Percentiles rank a stretch among this genome's conserved stretches.
Conservation (phyloP, 768 basidiomycete species). For the Leccinum boreale region DNA sequence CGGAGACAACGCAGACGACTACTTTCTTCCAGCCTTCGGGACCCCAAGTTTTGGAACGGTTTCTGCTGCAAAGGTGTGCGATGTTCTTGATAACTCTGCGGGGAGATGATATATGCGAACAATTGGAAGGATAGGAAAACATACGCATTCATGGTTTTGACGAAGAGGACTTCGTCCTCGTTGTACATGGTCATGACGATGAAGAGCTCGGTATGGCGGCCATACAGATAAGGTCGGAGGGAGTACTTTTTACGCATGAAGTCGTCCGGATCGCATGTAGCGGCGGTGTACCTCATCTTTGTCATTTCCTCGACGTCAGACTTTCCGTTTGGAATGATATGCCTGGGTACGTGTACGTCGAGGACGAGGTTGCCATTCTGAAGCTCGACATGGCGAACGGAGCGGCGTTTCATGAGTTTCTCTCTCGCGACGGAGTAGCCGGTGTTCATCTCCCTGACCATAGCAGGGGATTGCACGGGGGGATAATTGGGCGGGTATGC, state of each 20-base stretch:
- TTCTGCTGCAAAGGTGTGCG: constrained; percentile 70
- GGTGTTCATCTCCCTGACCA: constrained; percentile 44
- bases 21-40: constrained; percentile 87
- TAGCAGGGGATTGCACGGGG: constrained; percentile 49
- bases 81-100: constrained; percentile 82
- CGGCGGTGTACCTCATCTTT: constrained; percentile 86
- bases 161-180: constrained; percentile 80
- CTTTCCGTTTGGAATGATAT: constrained; percentile 70
- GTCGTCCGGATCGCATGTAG: constrained; percentile 87
- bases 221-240: constrained; percentile 73
- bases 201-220: constrained; percentile 86
- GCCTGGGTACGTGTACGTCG: constrained; percentile 75
- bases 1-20: constrained; percentile 84
- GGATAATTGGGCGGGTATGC: constrained; percentile 52
- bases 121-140: constrained; percentile 24
- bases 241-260: constrained; percentile 78
- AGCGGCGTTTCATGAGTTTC: constrained; percentile 79
- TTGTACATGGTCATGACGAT: constrained; percentile 98
- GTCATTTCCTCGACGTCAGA: constrained; percentile 67
- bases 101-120: constrained; percentile 8
- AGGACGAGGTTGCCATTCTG: constrained; percentile 82
- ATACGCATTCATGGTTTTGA: constrained; percentile 81
- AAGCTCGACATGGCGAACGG: constrained; percentile 75
- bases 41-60: constrained; percentile 79
- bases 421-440: constrained; percentile 72